Evolutionary conservation across 306 rosid genomes (phyloP).

Genomic region (Ceratonia siliqua): DNA sequence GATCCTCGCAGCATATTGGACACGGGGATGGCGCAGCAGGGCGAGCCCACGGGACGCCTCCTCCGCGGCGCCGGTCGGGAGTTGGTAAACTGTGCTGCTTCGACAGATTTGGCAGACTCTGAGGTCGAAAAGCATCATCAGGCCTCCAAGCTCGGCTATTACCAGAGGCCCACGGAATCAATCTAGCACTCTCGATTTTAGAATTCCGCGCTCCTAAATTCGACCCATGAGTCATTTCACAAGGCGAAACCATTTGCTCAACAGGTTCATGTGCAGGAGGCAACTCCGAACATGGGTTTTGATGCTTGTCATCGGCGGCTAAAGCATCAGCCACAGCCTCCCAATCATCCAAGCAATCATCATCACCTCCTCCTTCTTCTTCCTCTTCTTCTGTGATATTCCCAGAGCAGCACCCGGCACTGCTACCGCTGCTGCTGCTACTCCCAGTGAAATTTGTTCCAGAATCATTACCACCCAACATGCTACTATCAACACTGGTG

Average conservation of each 20-base stretch:
- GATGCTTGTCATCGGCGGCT: slow-evolving; percentile 74
- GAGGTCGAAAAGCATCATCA: slow-evolving; percentile 90
- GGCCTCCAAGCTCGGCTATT: slow-evolving; percentile 83
- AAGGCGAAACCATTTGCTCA: slow-evolving; percentile 39
- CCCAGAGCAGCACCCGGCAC: slow-evolving; percentile 85
- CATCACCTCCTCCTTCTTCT: slow-evolving; percentile 61
- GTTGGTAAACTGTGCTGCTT: slow-evolving; percentile 81
- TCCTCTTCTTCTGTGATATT: slow-evolving; percentile 71
- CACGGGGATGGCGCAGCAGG: slow-evolving; percentile 60
- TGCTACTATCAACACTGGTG: slow-evolving; percentile 52
- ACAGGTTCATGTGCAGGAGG: slow-evolving; percentile 36
- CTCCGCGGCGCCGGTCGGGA: slow-evolving; percentile 51
- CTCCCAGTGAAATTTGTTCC: slow-evolving; percentile 78
- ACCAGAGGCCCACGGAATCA: slow-evolving; percentile 47
- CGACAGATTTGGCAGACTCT: slow-evolving; percentile 81
- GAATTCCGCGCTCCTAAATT: slow-evolving; percentile 38
- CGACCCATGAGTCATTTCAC: slow-evolving; percentile 36
- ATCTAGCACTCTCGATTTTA: slow-evolving; percentile 39
- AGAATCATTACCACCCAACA: slow-evolving; percentile 64
- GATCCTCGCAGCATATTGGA: slow-evolving; percentile 94
- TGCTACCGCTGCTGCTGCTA: slow-evolving; percentile 64
- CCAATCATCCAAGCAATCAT: slow-evolving; percentile 96
- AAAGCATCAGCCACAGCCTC: slow-evolving; percentile 97
- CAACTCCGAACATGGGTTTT: slow-evolving; percentile 41
- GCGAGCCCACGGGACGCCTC: slow-evolving; percentile 61